Evolutionary conservation across 164 flowering plant genomes (phyloP).

Genomic region (Brasenia schreberi): DNA sequence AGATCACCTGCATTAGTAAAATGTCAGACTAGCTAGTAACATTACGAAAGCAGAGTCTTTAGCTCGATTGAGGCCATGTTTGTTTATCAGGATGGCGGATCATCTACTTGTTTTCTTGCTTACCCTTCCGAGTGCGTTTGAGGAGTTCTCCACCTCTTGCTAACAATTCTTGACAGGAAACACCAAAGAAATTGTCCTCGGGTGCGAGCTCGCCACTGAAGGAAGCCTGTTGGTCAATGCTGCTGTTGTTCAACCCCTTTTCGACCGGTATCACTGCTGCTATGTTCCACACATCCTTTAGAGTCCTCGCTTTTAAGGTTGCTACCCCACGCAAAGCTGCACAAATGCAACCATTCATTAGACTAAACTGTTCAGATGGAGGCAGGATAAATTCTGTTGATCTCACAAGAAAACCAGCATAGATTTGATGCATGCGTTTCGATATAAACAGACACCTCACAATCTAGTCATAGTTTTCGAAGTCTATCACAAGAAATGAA

Average conservation of each 20-base stretch:
- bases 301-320: constrained; percentile 79
- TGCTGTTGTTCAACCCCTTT: constrained; percentile 26
- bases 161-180: constrained; percentile 66
- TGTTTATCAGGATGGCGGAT: too few species aligned
- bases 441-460: too few species aligned
- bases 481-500: too few species aligned
- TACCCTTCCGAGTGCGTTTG: constrained; percentile 91
- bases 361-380: not conserved
- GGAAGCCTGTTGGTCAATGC: not conserved
- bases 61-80: not conserved
- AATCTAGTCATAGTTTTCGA: too few species aligned
- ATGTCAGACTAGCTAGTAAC: not conserved
- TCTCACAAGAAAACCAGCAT: too few species aligned
- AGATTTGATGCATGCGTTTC: too few species aligned
- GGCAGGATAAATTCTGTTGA: too few species aligned
- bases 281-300: constrained; percentile 93
- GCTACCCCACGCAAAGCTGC: constrained; percentile 93
- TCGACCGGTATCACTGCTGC: constrained; percentile 89
- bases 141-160: constrained; percentile 85
- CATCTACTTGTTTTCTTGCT: too few species aligned
- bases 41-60: not conserved
- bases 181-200: constrained; percentile 73
- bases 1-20: constrained; percentile 57
- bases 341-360: not conserved
- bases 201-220: constrained; percentile 63